Percentiles rank a stretch among this genome's conserved stretches.
Evolutionary conservation across 1,139 yeast species (phyloP).

Genomic region (Yarrowia galli): DNA sequence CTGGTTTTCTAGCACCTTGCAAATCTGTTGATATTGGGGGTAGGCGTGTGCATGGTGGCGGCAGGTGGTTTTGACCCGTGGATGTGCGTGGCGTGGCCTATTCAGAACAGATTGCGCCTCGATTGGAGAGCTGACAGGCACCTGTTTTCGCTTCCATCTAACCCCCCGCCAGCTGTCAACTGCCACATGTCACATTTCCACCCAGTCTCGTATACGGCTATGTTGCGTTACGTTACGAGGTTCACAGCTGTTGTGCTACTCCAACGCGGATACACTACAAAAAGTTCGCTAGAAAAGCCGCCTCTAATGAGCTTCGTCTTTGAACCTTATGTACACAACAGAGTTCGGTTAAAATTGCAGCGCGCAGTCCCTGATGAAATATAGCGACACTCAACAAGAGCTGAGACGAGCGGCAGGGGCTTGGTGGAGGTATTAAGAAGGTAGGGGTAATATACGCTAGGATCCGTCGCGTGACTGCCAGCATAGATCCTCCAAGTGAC

Average conservation of each 20-base stretch:
- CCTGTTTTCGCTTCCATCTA: no score
- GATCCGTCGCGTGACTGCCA: no score
- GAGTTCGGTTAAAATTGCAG: slow-evolving; percentile 15
- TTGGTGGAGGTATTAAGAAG: no score
- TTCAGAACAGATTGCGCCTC: no score
- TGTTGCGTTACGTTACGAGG: neutral
- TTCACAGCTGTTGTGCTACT: no score
- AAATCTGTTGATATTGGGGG: neutral
- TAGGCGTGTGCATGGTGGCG: neutral
- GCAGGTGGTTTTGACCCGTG: neutral
- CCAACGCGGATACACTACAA: no score
- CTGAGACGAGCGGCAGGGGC: no score
- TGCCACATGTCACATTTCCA: neutral
- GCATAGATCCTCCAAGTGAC: neutral
- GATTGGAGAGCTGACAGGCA: no score
- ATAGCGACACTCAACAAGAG: neutral
- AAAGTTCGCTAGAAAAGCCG: neutral
- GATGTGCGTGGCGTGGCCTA: no score
- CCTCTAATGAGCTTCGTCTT: neutral
- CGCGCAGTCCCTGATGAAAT: neutral
- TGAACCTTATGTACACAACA: neutral
- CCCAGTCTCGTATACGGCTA: slow-evolving; percentile 8
- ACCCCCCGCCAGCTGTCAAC: no score
- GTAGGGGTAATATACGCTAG: no score
- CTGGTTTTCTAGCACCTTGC: neutral